phyloP scores from a whole-genome alignment of 2,329 filamentous ascomycete genomes.

The Rachicladosporium sp. region DNA sequence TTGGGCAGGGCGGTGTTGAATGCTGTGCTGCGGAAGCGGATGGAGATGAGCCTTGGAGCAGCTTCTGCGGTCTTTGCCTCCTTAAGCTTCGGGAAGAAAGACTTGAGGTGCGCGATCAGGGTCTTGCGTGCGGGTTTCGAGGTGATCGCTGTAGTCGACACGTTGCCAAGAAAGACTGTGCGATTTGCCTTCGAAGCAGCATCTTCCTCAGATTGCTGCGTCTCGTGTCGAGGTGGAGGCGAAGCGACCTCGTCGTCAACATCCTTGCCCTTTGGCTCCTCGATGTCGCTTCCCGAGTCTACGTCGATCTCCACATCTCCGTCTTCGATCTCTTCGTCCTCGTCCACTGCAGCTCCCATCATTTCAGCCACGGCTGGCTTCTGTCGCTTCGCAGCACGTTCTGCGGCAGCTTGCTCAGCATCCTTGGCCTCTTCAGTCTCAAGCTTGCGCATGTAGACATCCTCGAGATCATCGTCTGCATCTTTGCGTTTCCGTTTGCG shows the following conservation, averaged over 20 bases:
- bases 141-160: conserved; percentile 69
- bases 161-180: conserved; percentile 88
- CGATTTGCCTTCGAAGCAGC: conserved; percentile 77
- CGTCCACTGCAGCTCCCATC: conserved; percentile 10
- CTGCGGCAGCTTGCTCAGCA: conserved; percentile 14
- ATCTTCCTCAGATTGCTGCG: conserved; percentile 28
- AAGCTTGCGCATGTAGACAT: conserved; percentile 8
- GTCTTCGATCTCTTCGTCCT: conserved; percentile 15
- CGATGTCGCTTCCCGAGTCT: conserved; percentile 17
- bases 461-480: conserved; percentile 38
- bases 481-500: conserved; percentile 47
- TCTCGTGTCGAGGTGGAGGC: conserved; percentile 46
- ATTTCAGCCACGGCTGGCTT: conserved; percentile 15
- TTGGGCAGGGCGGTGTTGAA: conserved; percentile 76
- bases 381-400: conserved; percentile 19
- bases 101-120: conserved; percentile 64
- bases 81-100: conserved; percentile 49
- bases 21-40: conserved; percentile 88
- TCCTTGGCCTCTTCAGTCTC: conserved; percentile 38
- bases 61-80: conserved; percentile 26
- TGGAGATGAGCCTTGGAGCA: conserved; percentile 61
- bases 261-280: conserved; percentile 10
- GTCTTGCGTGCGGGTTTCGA: conserved; percentile 71
- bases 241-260: conserved; percentile 31
- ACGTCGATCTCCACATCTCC: conserved; percentile 6